Base-by-base conservation (phyloP, 495 filamentous ascomycete genomes). In the Penicillium waksmanii region DNA sequence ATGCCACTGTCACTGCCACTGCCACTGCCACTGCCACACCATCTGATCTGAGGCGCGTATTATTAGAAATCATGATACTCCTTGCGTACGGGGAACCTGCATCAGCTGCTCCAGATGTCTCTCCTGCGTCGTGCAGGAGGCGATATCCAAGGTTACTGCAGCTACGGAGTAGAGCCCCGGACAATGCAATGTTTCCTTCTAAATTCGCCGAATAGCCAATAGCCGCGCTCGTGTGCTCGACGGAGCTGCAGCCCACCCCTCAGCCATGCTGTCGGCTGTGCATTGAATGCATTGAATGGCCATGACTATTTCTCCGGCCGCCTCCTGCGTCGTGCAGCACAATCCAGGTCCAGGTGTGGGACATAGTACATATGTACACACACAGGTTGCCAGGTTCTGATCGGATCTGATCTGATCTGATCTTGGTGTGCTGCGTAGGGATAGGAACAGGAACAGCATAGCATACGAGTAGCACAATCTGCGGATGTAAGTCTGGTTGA, bases 281-380 rank as follows among this genome's bases (percentile, higher is more conserved):
- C 57, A 49, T 56, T 12, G 23, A 53, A 49, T 40, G 40, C 52
- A n/a, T 53, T 53, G 48, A 57, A 56, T 46, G 53, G 15, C 27
- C 56, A 44, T 33, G 36, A 40, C 27, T 44, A 59, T 61, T 60
- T 63, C 58, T 67, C 65, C 67, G 67, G 34, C 62, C 60, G 27
- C 58, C 64, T 69, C 64, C 64, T 69, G 64, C 64, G 60, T 65
- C 52, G 62, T 67, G 67, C 65, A 70, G 62, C 48, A 48, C 17
- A 19, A 44, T 44, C n/a, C 17, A 44, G n/a, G 17, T 44, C n/a
- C 17, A 44, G n/a, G 17, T 44, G 42, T 44, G 42, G 17, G 42
- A 44, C 42, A 17, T 44, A 19, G 15, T 17, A 44, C 42, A 19
- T 44, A 7, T 43, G 25, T 56, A 57, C 18, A 42, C 18, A 17